Base-by-base conservation (phyloP, 495 filamentous ascomycete species). In the Xeromyces bisporus region DNA sequence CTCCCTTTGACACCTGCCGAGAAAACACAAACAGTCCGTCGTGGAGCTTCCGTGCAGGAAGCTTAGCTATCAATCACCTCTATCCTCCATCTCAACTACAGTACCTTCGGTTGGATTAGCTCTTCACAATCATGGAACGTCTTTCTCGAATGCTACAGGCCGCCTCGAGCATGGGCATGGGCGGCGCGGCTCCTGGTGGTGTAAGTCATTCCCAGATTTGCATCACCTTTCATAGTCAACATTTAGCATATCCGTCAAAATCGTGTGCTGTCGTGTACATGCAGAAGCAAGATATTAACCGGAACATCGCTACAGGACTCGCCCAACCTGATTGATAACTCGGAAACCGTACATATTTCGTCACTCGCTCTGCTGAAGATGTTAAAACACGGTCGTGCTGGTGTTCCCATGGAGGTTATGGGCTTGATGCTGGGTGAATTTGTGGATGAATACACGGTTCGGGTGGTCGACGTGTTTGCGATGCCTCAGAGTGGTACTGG, bases 331-430 rank as follows among this genome's bases (percentile, higher is more conserved):
- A 85, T 96, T 48, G 89, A 97, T 59, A 97, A 97, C 63, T 93
- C 89, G 42, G 89, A 97, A 66, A 97, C 91, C 33, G 89, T 97
- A 44, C 92, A 97, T 60, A 94, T 97, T 48, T 97, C 89, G 15
- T 97, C 89, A 18, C 71, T 97, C 39, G 89, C 89, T 39, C 70
- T 97, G 23, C 67, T 97, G 44, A 97, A 97, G 69, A 97, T 97
- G 89, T 66, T 97, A 43, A 75, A 87, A 48, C 89, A 97, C 54
- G 89, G 89, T 43, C 76, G 89, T 43, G 89, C 89, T 30, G 89
- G 89, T 59, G 89, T 97, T 32, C 89, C 89, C 16, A 97, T 97
- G 89, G 89, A 97, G 69, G 89, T 97, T 48, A 97, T 97, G 89
- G 89, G 89, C 26, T 60, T 97, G 47, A 96, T 97, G 89, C 64